Evolutionary conservation across 768 basidiomycete species (phyloP), one percentile per base, ranked within the genome.

Genomic region (Amanita pallidorosea): DNA sequence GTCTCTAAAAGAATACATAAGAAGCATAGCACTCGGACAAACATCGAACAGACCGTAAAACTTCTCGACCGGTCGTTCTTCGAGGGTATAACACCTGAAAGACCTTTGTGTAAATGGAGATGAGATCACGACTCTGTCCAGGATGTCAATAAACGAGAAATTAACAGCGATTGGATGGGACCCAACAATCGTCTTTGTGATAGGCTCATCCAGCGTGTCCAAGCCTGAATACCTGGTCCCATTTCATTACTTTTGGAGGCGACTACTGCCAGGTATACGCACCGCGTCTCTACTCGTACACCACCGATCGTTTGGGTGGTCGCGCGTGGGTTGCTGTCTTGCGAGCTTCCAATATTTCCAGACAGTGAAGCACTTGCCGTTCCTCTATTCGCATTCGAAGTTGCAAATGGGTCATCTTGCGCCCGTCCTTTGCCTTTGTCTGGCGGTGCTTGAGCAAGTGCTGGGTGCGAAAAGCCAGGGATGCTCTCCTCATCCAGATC

Each of bases 41-140:
- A 13, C 45, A 52, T 9, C 8, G 40, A 22, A 49, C 74, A 49
- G 38, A 89, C 94, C 75, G 78, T 42, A 93, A 68, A 4, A 93
- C 88, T 69, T 93, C 92, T 44, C 88, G 81, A 9, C 80, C 80
- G 5, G 73, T 74, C 6, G 82, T 72, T 54, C 77, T 76, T 51
- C 86, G 80, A 7, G 95, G 95, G 58, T 93, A 94, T 33, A 98
- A 70, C 7, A 98, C 95, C 69, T 97, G 95, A 1, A 95, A 73
- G 2, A 97, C 75, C 66, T 98, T 98, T 23, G 83, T 74, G 62
- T 94, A 94, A 55, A 98, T 93, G 1, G 94, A 96, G 13, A 83
- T 60, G 20, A 96, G 69, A 63, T 98, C 94, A 40, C 94, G 83
- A 60, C 81, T 80, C 94, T 97, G 57, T 7, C 51, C 18, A 20